phyloP scores from a whole-genome alignment of 805 yeast species.

The Saturnispora mendoncae region DNA sequence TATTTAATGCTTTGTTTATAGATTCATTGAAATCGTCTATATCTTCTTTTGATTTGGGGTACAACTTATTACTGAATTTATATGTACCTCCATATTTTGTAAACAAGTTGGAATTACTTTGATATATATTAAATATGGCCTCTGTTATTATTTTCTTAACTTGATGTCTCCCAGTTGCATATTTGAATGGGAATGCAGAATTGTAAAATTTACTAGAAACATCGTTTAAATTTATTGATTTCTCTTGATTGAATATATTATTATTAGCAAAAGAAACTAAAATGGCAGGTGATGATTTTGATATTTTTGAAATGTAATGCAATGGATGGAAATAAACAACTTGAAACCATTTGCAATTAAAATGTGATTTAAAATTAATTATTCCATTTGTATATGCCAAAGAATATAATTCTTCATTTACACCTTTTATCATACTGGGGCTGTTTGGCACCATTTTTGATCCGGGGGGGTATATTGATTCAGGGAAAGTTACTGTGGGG shows the following conservation, averaged over 20 bases:
- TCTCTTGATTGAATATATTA: slow-evolving; percentile 21
- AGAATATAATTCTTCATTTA: slow-evolving; percentile 17
- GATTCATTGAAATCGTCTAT: slow-evolving; percentile 11
- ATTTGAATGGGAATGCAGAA: slow-evolving; percentile 17
- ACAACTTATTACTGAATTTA: slow-evolving; percentile 11
- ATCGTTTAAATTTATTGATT: slow-evolving; percentile 6
- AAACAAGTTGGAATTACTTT: slow-evolving; percentile 5
- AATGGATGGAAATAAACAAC: slow-evolving; percentile 19
- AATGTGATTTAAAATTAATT: slow-evolving; percentile 9
- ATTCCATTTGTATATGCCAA: slow-evolving; percentile 11
- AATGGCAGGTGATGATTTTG: slow-evolving; percentile 29
- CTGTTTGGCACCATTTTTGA: slow-evolving; percentile 16
- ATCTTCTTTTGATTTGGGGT: slow-evolving; percentile 15
- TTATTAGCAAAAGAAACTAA: slow-evolving; percentile 32
- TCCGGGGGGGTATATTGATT: slow-evolving; percentile 13
- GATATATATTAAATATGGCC: slow-evolving; percentile 16
- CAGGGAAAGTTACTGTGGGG: slow-evolving; percentile 12
- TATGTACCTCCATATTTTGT: slow-evolving; percentile 23
- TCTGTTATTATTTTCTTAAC: slow-evolving; percentile 17
- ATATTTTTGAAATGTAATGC: slow-evolving; percentile 19
- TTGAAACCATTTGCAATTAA: slow-evolving; percentile 19
- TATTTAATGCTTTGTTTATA: slow-evolving; percentile 14
- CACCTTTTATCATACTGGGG: slow-evolving; percentile 18
- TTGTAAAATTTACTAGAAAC: slow-evolving; percentile 9
- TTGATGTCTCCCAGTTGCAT: slow-evolving; percentile 22